phyloP scores from a whole-genome alignment of 257 asterid genomes.

The Solanum okadae region DNA sequence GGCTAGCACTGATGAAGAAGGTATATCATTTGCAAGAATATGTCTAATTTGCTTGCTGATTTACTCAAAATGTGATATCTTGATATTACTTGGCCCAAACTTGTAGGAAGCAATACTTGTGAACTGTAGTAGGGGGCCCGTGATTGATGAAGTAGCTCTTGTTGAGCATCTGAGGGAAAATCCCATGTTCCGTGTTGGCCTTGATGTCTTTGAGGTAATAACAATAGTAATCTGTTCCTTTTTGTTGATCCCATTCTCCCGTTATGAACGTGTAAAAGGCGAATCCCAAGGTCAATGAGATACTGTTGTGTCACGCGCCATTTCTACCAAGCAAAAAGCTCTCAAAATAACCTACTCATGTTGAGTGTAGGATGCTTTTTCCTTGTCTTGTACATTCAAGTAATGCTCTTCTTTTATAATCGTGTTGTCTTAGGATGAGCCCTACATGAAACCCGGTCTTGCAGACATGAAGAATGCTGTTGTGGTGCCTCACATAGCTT shows the following conservation, averaged over 20 bases:
- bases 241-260: not conserved
- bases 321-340: not conserved
- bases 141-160: constrained; percentile 87
- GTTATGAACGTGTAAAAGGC: not conserved
- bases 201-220: constrained; percentile 92
- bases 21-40: constrained; percentile 12
- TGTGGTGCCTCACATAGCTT: constrained; percentile 93
- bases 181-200: constrained; percentile 99
- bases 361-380: not conserved
- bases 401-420: not conserved
- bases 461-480: constrained; percentile 81
- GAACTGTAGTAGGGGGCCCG: constrained; percentile 98
- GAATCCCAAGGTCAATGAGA: not conserved
- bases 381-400: not conserved
- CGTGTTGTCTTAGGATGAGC: constrained; percentile 59
- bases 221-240: not conserved
- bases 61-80: not conserved
- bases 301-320: not conserved
- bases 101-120: constrained; percentile 80
- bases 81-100: not conserved
- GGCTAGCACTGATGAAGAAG: constrained; percentile 92
- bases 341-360: not conserved
- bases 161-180: constrained; percentile 81
- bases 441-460: constrained; percentile 93
- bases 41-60: not conserved